Evolutionary conservation across 1,139 yeast genomes (phyloP).

Genomic region (Eremothecium cymbalariae): DNA sequence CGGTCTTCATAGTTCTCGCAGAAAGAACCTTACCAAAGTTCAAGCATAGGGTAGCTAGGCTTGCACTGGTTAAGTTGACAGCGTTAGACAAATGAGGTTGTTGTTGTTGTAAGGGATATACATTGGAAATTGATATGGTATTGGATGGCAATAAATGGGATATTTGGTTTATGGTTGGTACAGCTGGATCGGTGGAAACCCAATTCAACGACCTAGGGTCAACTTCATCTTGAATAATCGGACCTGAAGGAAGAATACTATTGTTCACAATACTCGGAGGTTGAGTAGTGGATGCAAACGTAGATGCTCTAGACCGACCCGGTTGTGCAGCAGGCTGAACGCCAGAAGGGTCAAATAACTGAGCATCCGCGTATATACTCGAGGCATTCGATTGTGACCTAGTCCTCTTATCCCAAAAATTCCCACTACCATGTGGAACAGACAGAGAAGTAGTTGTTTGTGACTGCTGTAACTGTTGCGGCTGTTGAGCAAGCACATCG

Average conservation of each 20-base stretch:
- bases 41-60: conserved; percentile 37
- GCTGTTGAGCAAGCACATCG: conserved; percentile 4
- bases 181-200: conserved; percentile 57
- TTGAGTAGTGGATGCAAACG: conserved; percentile 22
- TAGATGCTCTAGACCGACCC: conserved; percentile 38
- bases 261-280: conserved; percentile 21
- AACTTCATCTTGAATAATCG: conserved; percentile 44
- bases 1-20: conserved; percentile 49
- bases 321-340: conserved; percentile 8
- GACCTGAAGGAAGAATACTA: conserved; percentile 27
- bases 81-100: conserved; percentile 34
- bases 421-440: conserved; percentile 3
- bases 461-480: conserved; percentile 1
- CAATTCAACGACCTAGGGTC: conserved; percentile 42
- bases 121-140: conserved; percentile 64
- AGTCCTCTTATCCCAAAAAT: conserved; percentile 16
- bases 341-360: conserved; percentile 16
- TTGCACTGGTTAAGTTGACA: conserved; percentile 27
- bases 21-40: conserved; percentile 49
- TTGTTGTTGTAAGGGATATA: conserved; percentile 48
- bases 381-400: conserved; percentile 29
- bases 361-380: conserved; percentile 26
- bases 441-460: conserved; percentile 6
- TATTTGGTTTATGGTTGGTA: conserved; percentile 47
- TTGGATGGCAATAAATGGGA: conserved; percentile 40